phyloP scores from a whole-genome alignment of 345 rosid genomes.

The Eucalyptus polyanthemos region DNA sequence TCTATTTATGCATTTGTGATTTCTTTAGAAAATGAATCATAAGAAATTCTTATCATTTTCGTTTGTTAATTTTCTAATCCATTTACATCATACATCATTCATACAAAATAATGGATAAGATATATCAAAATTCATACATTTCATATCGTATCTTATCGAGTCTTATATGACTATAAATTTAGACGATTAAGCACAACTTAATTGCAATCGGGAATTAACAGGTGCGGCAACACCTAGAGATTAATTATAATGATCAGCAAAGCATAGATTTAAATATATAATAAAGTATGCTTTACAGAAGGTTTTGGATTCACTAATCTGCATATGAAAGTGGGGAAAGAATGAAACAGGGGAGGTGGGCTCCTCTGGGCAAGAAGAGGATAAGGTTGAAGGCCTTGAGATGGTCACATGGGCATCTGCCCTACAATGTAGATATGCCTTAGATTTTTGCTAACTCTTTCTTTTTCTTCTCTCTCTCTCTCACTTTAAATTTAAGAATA shows the following conservation, averaged over 20 bases:
- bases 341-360: background rate
- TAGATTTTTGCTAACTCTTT: background rate
- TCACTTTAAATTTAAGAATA: background rate
- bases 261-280: background rate
- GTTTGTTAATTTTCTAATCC: too few species aligned
- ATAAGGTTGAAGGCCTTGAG: background rate
- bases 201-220: background rate
- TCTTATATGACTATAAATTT: too few species aligned
- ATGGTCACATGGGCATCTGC: background rate
- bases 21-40: background rate
- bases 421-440: background rate
- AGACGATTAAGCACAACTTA: background rate
- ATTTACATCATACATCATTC: background rate
- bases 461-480: background rate
- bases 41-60: too few species aligned
- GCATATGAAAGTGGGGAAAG: background rate
- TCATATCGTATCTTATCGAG: too few species aligned
- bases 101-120: background rate
- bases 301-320: background rate
- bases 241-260: background rate
- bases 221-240: background rate
- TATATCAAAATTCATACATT: background rate
- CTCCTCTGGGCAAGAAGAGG: background rate
- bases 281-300: background rate
- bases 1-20: background rate